Conservation (phyloP, 169 alveolate genomes). For the Plasmodium vivax region DNA sequence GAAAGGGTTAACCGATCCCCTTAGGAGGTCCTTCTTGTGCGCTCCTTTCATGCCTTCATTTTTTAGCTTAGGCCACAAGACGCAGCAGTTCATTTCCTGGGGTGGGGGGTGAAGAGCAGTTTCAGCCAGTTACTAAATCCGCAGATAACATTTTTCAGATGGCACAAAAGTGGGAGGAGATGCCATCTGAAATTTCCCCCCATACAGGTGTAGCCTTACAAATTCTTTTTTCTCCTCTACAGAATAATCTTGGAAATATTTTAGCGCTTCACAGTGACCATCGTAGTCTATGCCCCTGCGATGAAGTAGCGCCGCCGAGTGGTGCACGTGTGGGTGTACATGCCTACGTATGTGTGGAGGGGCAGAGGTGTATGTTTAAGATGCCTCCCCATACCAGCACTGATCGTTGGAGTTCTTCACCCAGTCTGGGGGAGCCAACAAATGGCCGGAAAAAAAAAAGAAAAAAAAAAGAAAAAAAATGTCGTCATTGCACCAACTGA, state of each 20-base stretch:
- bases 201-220: conserved; percentile 4
- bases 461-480: conserved; percentile 6
- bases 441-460: background rate
- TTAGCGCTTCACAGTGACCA: conserved; percentile 57
- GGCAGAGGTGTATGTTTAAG: background rate
- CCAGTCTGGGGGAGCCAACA: conserved; percentile 12
- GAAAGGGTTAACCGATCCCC: conserved; percentile 40
- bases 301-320: background rate
- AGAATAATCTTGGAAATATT: conserved; percentile 48
- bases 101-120: background rate
- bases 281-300: conserved; percentile 52
- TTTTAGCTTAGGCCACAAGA: conserved; percentile 50
- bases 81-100: conserved; percentile 56
- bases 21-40: conserved; percentile 10
- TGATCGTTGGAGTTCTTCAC: conserved; percentile 18
- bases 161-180: background rate
- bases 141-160: background rate
- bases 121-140: background rate
- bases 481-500: background rate
- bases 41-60: background rate
- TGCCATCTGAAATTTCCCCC: background rate
- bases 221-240: conserved; percentile 54
- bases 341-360: background rate
- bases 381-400: conserved; percentile 17
- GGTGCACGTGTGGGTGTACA: background rate